Percentiles rank a stretch among this genome's conserved stretches.
phyloP scores from a whole-genome alignment of 2,329 filamentous ascomycete species.

The Fusarium albidum region DNA sequence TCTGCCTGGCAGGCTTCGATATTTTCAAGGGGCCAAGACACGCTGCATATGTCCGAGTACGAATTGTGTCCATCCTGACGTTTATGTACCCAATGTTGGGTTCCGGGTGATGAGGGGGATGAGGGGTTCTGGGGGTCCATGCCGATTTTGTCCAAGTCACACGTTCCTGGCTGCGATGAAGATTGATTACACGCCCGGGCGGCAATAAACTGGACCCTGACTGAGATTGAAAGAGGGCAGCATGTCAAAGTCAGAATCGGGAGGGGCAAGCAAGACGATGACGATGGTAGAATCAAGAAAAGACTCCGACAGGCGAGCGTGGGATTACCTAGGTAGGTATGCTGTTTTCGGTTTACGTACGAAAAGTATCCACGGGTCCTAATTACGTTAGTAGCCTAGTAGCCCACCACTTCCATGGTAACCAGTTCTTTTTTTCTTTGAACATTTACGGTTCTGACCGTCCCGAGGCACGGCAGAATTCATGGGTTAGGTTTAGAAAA shows the following conservation, averaged over 20 bases:
- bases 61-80: constrained; percentile 11
- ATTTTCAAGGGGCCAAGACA: constrained; percentile 20
- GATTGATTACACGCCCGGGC: constrained; percentile 27
- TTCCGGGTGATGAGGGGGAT: constrained; percentile 9
- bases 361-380: not conserved
- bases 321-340: too few relatives aligned
- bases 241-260: not conserved
- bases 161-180: constrained; percentile 21
- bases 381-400: too few relatives aligned
- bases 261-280: constrained; percentile 11
- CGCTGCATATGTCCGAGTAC: constrained; percentile 21
- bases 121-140: too few relatives aligned
- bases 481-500: too few relatives aligned
- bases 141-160: constrained; percentile 30
- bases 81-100: constrained; percentile 8
- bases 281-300: constrained; percentile 5
- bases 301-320: not conserved
- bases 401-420: too few relatives aligned
- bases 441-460: too few relatives aligned
- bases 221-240: constrained; percentile 19
- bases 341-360: not conserved
- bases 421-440: too few relatives aligned
- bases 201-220: constrained; percentile 26
- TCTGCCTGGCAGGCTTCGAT: constrained; percentile 27
- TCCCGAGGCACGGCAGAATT: too few relatives aligned